Conservation (phyloP, 352 stramenopile species). For the Poterioochromonas sp. region DNA sequence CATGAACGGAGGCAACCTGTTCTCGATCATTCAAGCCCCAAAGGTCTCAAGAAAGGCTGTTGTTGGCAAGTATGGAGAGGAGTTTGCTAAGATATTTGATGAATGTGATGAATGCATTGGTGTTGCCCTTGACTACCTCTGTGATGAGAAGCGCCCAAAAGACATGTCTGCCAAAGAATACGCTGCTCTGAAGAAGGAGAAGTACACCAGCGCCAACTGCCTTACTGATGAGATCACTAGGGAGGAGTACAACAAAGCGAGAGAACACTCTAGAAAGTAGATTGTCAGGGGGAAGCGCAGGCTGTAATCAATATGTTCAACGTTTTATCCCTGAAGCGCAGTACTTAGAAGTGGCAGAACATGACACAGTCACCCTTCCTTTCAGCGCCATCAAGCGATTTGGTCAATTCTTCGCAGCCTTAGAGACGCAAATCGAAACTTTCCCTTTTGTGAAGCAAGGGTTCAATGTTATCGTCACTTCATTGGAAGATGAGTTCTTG, state of each 20-base stretch:
- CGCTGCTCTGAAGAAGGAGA: not conserved
- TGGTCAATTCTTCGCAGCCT: not conserved
- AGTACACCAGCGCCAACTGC: not conserved
- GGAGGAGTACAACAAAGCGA: not conserved
- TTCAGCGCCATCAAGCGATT: not conserved
- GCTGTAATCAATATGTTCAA: no score
- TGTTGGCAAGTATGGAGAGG: not conserved
- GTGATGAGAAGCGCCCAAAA: not conserved
- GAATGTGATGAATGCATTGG: not conserved
- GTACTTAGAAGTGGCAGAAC: not conserved
- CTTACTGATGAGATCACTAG: not conserved
- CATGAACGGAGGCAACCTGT: not conserved
- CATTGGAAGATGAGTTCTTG: conserved; percentile 80
- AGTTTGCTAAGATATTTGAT: not conserved
- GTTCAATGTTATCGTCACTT: no score
- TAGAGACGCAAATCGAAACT: not conserved
- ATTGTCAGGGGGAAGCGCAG: no score
- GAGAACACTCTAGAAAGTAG: not conserved
- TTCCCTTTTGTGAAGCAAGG: no score
- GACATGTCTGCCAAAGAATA: not conserved
- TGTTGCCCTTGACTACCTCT: not conserved
- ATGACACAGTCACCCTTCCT: not conserved
- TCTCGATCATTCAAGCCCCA: not conserved
- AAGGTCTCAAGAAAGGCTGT: not conserved
- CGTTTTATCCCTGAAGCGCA: not conserved